Base-by-base conservation (phyloP, 331 rosid species). In the Rhamnella rubrinervis region DNA sequence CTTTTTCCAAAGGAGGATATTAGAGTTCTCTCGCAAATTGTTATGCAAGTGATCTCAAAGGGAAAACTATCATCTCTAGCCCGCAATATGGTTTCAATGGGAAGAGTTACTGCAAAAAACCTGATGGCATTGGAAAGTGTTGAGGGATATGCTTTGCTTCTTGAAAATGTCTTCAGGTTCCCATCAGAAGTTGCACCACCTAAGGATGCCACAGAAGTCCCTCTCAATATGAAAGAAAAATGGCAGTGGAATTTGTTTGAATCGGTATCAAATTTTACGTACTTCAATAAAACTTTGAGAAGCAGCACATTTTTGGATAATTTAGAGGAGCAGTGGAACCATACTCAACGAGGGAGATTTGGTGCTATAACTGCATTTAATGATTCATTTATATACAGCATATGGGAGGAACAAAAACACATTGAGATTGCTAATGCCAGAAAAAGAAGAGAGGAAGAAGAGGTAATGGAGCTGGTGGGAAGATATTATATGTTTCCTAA, bases 191-290 rank as follows among this genome's bases (percentile, higher is more conserved):
- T 90, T 74, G 68, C 85, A 25, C 87, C 71, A 28, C 93, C 89
- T 13, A 89, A 83, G 80, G 80, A 71, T 64, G 85, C 79, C 77
- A 80, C 86, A 49, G 96, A 89, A 72, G 82, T 95, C 70, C 68
- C 93, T 66, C 81, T 78, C 40, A 19, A 78, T 56, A 66, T 80
- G 65, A 95, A 91, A 85, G 93, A 86, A 74, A 82, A 84, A 41
- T 95, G 97, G 97, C 87, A 73, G 80, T 91, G 97, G 97, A 80
- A 72, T 75, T 85, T 95, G 66, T 85, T 91, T 81, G 90, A 82
- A 63, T 71, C 83, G 70, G 74, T 79, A 62, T 82, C 86, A 59
- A 82, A 78, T 85, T 80, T 69, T 65, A 78, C 90, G 5, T 63
- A 74, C 78, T 55, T 59, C 55, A 77, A 86, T 68, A 80, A 83